phyloP scores from a whole-genome alignment of 2,329 filamentous ascomycete genomes.

The Myriosclerotinia scirpicola region DNA sequence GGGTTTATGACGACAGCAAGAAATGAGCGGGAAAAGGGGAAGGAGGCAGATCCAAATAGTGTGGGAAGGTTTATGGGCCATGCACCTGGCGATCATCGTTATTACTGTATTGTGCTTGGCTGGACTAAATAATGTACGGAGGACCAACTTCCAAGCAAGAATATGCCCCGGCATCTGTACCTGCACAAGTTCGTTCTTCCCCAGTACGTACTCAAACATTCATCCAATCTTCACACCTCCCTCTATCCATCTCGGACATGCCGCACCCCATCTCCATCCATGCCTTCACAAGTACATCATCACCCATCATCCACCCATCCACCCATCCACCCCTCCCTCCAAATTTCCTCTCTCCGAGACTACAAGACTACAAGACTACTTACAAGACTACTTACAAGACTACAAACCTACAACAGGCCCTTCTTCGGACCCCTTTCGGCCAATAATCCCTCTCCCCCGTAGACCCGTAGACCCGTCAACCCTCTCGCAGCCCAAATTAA shows the following conservation, averaged over 20 bases:
- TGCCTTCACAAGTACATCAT: background rate
- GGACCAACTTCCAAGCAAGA: background rate
- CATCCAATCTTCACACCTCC: background rate
- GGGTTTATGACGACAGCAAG: slow-evolving; percentile 11
- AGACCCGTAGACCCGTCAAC: too few relatives aligned
- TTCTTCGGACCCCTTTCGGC: slow-evolving; percentile 14
- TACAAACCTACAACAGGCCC: slow-evolving; percentile 19
- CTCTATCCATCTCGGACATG: background rate
- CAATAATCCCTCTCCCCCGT: too few relatives aligned
- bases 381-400: too few relatives aligned
- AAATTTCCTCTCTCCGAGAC: background rate
- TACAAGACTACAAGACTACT: too few relatives aligned
- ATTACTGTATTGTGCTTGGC: background rate
- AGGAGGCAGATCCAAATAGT: background rate
- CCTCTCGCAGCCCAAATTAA: too few relatives aligned
- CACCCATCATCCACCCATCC: background rate
- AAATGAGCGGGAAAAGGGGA: background rate
- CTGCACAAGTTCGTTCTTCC: slow-evolving; percentile 10
- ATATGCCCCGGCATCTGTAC: background rate
- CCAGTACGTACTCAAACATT: background rate
- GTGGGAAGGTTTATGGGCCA: background rate
- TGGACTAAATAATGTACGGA: too few relatives aligned
- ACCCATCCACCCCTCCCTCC: background rate
- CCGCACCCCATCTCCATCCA: background rate
- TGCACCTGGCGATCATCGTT: background rate